Base-by-base conservation (phyloP, 352 stramenopile species). In the Globisporangium nagaii region DNA sequence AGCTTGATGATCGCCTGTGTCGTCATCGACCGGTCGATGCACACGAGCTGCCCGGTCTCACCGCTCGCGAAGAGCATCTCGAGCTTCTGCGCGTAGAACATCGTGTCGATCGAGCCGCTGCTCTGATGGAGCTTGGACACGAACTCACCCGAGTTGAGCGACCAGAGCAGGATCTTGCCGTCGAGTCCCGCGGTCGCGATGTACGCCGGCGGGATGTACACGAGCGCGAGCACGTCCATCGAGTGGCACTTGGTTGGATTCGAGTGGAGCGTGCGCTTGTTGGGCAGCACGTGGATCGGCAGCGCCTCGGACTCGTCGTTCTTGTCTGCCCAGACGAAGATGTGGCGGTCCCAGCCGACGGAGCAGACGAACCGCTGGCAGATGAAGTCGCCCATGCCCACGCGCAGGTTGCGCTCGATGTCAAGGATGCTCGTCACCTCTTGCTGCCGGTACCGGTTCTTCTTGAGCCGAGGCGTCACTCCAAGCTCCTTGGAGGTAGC, bases 281-380 rank as follows among this genome's bases (percentile, higher is more conserved):
- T 68, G 2, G 79, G 79, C 19, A 91, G 52, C 2, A 85, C 25
- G 42, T 85, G 77, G 8, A 85, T 62, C 12, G 80, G 80, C 1
- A 86, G 54, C 36, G 76, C 75, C 43, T 87, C 79, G 27, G 73
- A 82, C 27, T 89, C 81, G 32, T 88, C 80, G 49, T 84, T 86
- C 59, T 88, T 88, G 66, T 95, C 85, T 19, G 76, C 82, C 82
- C 83, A 95, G 4, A 94, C 65, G 45, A 87, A 93, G 15, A 95
- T 64, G 20, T 70, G 69, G n/a, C 79, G 75, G 53, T 94, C 85
- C 85, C 85, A 95, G 19, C 85, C 85, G 1, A 89, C 78, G 35
- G 73, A 88, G n/a, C 76, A 88, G 42, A 91, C 79, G 42, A 89
- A 88, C 27, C 80, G 67, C 59, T 91, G 80, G 51, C 80, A 91